Base-by-base conservation (phyloP, 208 protist species). In the Endotrypanum monterogeii region DNA sequence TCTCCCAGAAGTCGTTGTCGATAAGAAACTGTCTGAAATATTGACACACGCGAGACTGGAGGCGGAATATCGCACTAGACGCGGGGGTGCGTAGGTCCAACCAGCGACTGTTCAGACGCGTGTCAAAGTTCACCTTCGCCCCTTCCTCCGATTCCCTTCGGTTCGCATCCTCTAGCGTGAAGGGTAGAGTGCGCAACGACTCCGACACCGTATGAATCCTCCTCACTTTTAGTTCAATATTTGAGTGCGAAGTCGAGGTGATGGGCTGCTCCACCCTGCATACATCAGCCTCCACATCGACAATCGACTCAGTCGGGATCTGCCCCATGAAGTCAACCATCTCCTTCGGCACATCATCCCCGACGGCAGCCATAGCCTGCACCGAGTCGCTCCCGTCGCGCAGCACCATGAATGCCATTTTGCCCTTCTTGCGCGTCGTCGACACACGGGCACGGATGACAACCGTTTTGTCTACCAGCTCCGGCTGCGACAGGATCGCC, bases 31-130 rank as follows among this genome's bases (percentile, higher is more conserved):
- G 90, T 72, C 98, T 88, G 92, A 99, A 99, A 73, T 98, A 92
- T 77, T 92, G 76, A 57, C 93, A 82, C 0, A 99, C 97, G 39
- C 82, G 89, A 3, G 97, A 97, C 87, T 99, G 97, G 35, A 99
- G 61, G 55, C 89, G 87, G 77, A 99, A 99, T 71, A 99, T 99
- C 23, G 98, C 94, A 44, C 97, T 88, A 66, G 99, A 99, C 3
- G 99, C 95, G 30, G 87, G 85, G 8, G 98, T 98, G 79, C 99
- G 95, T 68, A 99, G 83, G 89, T 99, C 99, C 77, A 99, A 77
- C 77, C 98, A 92, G 72, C 99, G 91, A 85, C 98, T 98, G 80
- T 98, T 93, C 11, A 99, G 93, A n/a, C 99, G 90, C 12, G 89
- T 98, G 76, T 99, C 94, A 73, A 92, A 92, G 71, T 97, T 95